Evolutionary conservation across 106 monocot species (phyloP).

Genomic region (Platanthera guangdongensis): DNA sequence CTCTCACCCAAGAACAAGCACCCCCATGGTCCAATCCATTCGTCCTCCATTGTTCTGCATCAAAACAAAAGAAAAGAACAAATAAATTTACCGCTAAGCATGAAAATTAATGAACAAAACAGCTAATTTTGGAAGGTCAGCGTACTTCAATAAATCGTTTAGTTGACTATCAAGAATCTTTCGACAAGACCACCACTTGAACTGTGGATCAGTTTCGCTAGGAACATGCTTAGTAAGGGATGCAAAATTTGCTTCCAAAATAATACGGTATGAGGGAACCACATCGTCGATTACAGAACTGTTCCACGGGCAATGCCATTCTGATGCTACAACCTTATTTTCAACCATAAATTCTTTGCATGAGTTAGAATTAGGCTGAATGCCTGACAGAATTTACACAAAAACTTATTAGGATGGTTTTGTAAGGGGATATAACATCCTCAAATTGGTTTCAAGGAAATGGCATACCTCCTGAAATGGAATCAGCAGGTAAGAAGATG

Average conservation of each 20-base stretch:
- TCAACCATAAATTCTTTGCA: background rate
- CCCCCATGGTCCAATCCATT: constrained; percentile 87
- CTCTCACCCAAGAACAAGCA: constrained; percentile 68
- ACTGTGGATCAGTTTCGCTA: constrained; percentile 17
- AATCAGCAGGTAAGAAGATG: constrained; percentile 65
- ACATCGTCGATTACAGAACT: constrained; percentile 53
- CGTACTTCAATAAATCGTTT: constrained; percentile 52
- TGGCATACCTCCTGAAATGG: constrained; percentile 41
- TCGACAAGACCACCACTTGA: constrained; percentile 61
- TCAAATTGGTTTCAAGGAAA: background rate
- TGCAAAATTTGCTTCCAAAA: constrained; percentile 61
- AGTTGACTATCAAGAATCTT: constrained; percentile 50
- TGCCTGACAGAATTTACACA: constrained; percentile 22
- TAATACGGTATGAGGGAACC: constrained; percentile 54
- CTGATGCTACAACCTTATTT: constrained; percentile 2
- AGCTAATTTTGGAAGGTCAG: background rate
- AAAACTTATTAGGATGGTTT: constrained; percentile 1
- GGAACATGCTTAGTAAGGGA: constrained; percentile 26
- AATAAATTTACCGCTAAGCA: background rate
- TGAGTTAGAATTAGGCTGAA: constrained; percentile 15
- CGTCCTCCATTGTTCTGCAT: constrained; percentile 66
- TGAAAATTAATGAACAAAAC: background rate
- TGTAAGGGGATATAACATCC: background rate
- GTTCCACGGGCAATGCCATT: constrained; percentile 82
- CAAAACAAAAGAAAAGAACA: constrained; percentile 6